phyloP scores from a whole-genome alignment of 768 basidiomycete species.

The Panaeolus cyanescens region DNA sequence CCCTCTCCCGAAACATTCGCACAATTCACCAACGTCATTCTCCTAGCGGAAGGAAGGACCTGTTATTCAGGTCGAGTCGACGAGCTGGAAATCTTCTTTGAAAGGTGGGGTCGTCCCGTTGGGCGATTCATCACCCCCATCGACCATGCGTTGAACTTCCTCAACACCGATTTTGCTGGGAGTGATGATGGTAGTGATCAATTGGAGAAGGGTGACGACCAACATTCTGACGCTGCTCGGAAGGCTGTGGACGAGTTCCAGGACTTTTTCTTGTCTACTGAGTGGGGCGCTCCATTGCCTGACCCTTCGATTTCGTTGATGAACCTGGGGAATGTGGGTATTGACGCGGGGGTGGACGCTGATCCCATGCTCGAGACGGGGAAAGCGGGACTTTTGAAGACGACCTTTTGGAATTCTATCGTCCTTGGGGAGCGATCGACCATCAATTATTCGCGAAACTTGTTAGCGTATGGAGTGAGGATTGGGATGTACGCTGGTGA shows the following conservation, averaged over 20 bases:
- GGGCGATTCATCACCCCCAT: conserved; percentile 49
- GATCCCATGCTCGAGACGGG: too few species aligned
- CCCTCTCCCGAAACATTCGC: conserved; percentile 61
- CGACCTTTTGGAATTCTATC: conserved; percentile 39
- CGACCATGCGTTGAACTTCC: conserved; percentile 61
- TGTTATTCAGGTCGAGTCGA: conserved; percentile 46
- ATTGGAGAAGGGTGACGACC: too few species aligned
- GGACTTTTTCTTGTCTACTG: background rate
- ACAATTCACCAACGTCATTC: conserved; percentile 59
- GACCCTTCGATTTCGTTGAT: background rate
- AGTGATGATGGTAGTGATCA: too few species aligned
- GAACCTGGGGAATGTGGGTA: background rate
- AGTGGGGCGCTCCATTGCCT: background rate
- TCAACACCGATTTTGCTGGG: conserved; percentile 47
- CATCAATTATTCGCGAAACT: conserved; percentile 53
- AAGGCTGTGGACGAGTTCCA: too few species aligned
- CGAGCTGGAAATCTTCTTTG: conserved; percentile 40
- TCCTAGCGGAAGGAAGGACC: conserved; percentile 54
- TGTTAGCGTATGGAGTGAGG: conserved; percentile 59
- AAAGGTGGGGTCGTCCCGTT: conserved; percentile 40
- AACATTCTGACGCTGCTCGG: too few species aligned
- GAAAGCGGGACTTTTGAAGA: conserved; percentile 14
- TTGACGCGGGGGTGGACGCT: background rate
- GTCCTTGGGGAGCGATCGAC: conserved; percentile 47
- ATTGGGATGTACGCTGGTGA: conserved; percentile 54